Percentiles rank a stretch among this genome's conserved stretches.
Evolutionary conservation across 2,329 filamentous ascomycete genomes (phyloP).

Genomic region (Colletotrichum sp.): DNA sequence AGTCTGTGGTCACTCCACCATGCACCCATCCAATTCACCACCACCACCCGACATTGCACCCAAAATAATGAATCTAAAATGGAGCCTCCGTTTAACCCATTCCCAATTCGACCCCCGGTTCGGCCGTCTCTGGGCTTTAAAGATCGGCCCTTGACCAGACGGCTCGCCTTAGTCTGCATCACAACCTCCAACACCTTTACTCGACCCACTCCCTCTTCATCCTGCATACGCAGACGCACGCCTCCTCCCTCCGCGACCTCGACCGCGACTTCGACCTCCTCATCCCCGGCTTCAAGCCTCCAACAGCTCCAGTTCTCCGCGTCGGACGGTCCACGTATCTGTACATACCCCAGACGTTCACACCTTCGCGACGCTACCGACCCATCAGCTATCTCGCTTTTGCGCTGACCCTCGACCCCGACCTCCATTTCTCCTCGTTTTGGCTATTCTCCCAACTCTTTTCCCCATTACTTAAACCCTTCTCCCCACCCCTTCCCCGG

Average conservation of each 20-base stretch:
- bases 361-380: background rate
- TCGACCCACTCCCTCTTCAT: conserved; percentile 19
- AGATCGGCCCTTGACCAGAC: conserved; percentile 17
- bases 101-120: conserved; percentile 8
- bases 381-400: conserved; percentile 11
- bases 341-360: conserved; percentile 18
- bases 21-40: conserved; percentile 8
- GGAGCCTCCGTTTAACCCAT: conserved; percentile 7
- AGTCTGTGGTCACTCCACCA: conserved; percentile 13
- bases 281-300: background rate
- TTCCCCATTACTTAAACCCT: conserved; percentile 18
- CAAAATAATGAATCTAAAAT: conserved; percentile 5
- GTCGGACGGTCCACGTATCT: conserved; percentile 4
- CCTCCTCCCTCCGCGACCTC: background rate
- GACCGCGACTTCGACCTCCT: background rate
- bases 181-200: background rate
- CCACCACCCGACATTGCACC: conserved; percentile 9
- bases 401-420: conserved; percentile 11
- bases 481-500: conserved; percentile 1
- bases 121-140: conserved; percentile 4
- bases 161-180: conserved; percentile 1
- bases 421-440: conserved; percentile 6
- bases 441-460: background rate
- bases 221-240: background rate
- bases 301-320: conserved; percentile 18